Evolutionary conservation across 163 green algal genomes (phyloP), one percentile per base, ranked within the genome.

Genomic region (Chloroidium sp.): DNA sequence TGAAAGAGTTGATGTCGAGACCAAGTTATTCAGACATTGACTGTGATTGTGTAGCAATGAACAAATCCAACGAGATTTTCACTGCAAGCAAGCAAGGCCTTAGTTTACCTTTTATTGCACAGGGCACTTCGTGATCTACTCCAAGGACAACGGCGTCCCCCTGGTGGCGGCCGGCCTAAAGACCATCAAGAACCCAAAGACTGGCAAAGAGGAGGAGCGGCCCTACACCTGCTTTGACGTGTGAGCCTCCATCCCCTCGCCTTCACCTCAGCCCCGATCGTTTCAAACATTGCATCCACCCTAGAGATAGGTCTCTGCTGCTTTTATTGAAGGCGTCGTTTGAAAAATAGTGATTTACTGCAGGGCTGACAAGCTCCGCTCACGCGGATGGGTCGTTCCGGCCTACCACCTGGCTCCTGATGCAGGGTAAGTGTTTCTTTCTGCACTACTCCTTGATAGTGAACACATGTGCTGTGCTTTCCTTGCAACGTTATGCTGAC

Each of bases 141-240:
- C 6, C 64, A 72, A 72, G 64, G 6, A 6, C 6, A 10, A 72
- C 64, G 64, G 64, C 64, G 64, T 72, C 6, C 64, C 64, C 6
- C 64, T 72, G 6, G 64, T 72, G 6, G 64, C 64, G 64, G 64
- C 64, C 64, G 64, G 64, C 64, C 64, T 72, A 10, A 72, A 6
- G 64, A 6, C 64, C 64, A 10, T 10, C 64, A 72, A 72, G 64
- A 10, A 72, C 64, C 64, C 64, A 10, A 72, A 72, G 64, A 72
- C 64, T 10, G 64, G 64, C 64, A 72, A 72, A 10, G 64, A 72
- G 64, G 64, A n/a, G 6, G 64, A 72, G 64, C 64, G 64, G 64
- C 6, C 64, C 64, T 72, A 72, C 64, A 72, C 64, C 64, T 72
- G 64, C 64, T 72, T 72, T 72, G 64, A 72, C 64, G 64, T 72